Evolutionary conservation across 352 stramenopile genomes (phyloP), one percentile per base, ranked within the genome.

Genomic region (Elongisporangium prolatum): DNA sequence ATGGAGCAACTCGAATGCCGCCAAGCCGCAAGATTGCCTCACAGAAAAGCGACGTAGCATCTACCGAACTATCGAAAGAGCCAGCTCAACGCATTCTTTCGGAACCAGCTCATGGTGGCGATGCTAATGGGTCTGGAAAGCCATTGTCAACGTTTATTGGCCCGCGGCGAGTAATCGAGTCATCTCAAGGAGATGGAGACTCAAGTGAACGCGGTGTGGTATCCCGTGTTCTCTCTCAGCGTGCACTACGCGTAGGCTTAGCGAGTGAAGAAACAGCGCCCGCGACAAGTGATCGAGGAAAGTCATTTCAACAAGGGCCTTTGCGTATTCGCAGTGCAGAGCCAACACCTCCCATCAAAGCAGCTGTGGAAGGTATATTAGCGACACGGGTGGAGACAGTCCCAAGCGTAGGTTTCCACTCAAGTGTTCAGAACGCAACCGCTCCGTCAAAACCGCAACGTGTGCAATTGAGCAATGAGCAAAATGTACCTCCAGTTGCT

Each of bases 151-250:
- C 60, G 5, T 49, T 52, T 2, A 65, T 53, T 18, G 67, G 67
- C 20, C 67, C 67, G 17, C 67, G 67, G n/a, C 60, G 67, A 10
- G 64, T 74, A n/a, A 57, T 71, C 21, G 67, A 64, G 0, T 18
- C 40, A 13, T 34, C 48, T 2, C 60, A 64, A 21, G 50, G 34
- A 17, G 10, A 25, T 22, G 44, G 17, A 5, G 52, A 58, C 11
- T 59, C 13, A 37, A 37, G 37, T 28, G 54, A 65, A 18, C 37
- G 52, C 16, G 59, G 49, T 8, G 37, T 50, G 17, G 22, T 59
- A 21, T 68, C 63, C 4, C 67, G 76, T 25, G 65, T 86, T 48
- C 59, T 84, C 50, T 73, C 76, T 17, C 64, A 75, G 58, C 64
- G 71, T 9, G 66, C 76, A 10, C 62, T 73, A 52, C 73, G 76